phyloP scores from a whole-genome alignment of 345 rosid genomes.

The Aethionema arabicum region DNA sequence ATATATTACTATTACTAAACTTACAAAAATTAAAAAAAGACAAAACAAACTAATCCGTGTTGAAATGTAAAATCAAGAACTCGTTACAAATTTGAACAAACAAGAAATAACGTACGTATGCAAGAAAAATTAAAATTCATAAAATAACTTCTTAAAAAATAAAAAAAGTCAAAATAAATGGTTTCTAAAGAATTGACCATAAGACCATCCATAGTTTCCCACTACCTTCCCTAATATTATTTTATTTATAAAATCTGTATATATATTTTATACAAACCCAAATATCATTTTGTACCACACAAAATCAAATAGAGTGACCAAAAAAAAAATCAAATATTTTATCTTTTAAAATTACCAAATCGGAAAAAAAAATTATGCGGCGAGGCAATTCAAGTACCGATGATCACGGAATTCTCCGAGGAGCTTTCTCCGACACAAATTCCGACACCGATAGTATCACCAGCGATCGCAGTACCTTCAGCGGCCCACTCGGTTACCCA shows the following conservation, averaged over 20 bases:
- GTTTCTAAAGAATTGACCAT: conserved; percentile 34
- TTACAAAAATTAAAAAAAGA: too few species aligned
- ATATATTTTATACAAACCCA: conserved; percentile 27
- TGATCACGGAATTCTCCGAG: conserved; percentile 40
- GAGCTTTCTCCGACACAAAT: conserved; percentile 49
- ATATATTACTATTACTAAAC: too few species aligned
- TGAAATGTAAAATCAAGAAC: conserved; percentile 14
- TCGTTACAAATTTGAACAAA: not conserved
- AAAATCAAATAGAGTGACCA: conserved; percentile 16
- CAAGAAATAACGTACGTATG: not conserved
- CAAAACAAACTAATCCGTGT: conserved; percentile 2
- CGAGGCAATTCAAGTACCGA: conserved; percentile 34
- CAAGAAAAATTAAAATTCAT: not conserved
- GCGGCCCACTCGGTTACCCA: conserved; percentile 59
- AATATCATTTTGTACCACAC: conserved; percentile 24
- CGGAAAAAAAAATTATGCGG: conserved; percentile 27
- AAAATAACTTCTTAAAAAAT: not conserved
- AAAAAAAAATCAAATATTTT: conserved; percentile 22
- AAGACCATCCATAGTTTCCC: conserved; percentile 36
- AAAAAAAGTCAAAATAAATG: conserved; percentile 36
- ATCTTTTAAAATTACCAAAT: not conserved
- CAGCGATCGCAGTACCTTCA: conserved; percentile 59
- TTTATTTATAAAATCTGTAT: conserved; percentile 13
- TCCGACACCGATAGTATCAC: conserved; percentile 69
- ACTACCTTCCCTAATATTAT: conserved; percentile 23